Conservation (phyloP, 805 yeast genomes). For the Sugiyamaella valdiviana region DNA sequence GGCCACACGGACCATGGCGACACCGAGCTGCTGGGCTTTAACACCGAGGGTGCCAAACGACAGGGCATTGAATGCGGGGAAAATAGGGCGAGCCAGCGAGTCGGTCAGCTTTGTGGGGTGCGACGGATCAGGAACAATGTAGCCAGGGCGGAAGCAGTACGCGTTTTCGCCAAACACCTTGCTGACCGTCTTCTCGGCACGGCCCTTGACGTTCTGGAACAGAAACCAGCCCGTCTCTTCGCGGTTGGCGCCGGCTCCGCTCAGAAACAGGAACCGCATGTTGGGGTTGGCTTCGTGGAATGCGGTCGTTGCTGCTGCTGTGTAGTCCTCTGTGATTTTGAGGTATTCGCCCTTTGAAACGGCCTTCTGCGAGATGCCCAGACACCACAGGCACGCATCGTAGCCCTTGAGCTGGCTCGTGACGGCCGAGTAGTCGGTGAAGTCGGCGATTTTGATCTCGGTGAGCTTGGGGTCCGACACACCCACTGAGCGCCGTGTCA, state of each 20-base stretch:
- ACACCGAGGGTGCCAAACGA: not conserved
- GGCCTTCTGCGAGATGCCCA: slow-evolving; percentile 8
- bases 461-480: slow-evolving; percentile 4
- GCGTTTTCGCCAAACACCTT: slow-evolving; percentile 1
- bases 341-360: slow-evolving; percentile 3
- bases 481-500: slow-evolving; percentile 8
- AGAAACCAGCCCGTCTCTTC: slow-evolving; percentile 3
- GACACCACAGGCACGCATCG: slow-evolving; percentile 9
- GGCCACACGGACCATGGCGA: slow-evolving; percentile 6
- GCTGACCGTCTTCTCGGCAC: slow-evolving; percentile 3
- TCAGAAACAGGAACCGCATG: slow-evolving; percentile 9
- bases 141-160: slow-evolving; percentile 9
- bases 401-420: not conserved
- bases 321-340: slow-evolving; percentile 9
- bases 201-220: slow-evolving; percentile 7
- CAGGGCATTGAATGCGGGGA: not conserved
- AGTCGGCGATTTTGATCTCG: slow-evolving; percentile 6
- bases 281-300: slow-evolving; percentile 5
- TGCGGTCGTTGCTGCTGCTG: slow-evolving; percentile 5
- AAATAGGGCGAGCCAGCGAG: not conserved
- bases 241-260: slow-evolving; percentile 11
- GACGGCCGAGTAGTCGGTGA: not conserved
- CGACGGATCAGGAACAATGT: slow-evolving; percentile 5
- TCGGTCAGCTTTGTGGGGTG: not conserved
- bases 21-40: slow-evolving; percentile 4